phyloP scores from a whole-genome alignment of 805 yeast species.

The Saccharomycopsis schoenii region DNA sequence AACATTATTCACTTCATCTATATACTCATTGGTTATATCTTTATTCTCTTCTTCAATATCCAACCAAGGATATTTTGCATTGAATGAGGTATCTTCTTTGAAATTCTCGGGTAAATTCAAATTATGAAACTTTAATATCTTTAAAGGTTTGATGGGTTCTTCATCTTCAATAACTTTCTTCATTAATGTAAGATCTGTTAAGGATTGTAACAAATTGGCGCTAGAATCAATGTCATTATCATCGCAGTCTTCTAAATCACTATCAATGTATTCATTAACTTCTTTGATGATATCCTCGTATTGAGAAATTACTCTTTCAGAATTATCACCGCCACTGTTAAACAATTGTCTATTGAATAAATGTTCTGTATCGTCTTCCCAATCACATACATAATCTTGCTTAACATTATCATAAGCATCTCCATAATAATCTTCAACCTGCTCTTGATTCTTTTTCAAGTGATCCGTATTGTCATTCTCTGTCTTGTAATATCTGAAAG shows the following conservation, averaged over 20 bases:
- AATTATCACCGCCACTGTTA: constrained; percentile 22
- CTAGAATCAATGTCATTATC: background rate
- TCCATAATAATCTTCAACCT: constrained; percentile 17
- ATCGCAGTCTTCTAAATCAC: background rate
- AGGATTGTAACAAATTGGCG: background rate
- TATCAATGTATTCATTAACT: constrained; percentile 8
- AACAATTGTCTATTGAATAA: constrained; percentile 30
- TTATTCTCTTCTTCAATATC: background rate
- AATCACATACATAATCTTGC: constrained; percentile 26
- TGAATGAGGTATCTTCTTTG: background rate
- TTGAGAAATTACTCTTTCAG: background rate
- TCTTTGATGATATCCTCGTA: background rate
- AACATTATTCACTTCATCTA: constrained; percentile 29
- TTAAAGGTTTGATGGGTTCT: background rate
- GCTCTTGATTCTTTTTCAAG: background rate
- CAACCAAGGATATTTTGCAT: background rate
- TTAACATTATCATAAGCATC: constrained; percentile 26
- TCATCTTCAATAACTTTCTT: background rate
- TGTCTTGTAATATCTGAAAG: constrained; percentile 29
- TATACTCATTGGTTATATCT: constrained; percentile 20
- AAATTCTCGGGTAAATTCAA: background rate
- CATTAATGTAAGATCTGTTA: background rate
- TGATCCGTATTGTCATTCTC: constrained; percentile 21
- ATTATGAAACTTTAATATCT: background rate
- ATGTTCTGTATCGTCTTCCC: constrained; percentile 30